Base-by-base conservation (phyloP, 2,329 filamentous ascomycete species). In the Cladophialophora yegresii region DNA sequence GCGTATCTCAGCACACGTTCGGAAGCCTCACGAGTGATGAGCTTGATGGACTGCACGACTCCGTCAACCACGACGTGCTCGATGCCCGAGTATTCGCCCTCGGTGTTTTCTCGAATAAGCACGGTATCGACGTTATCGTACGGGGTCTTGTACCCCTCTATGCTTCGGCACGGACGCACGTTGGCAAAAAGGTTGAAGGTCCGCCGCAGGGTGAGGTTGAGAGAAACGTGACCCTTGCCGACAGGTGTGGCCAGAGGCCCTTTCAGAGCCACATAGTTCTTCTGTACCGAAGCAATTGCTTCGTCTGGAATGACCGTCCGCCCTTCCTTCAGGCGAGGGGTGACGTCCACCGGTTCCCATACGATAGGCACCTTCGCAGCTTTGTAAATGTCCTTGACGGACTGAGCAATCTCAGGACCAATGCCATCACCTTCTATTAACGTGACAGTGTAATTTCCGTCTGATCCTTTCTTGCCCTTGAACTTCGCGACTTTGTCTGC, bases 161-260 rank as follows among this genome's bases (percentile, higher is more conserved):
- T 92, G 70, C 92, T 97, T 77, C 92, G 91, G 88, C 96, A 99
- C 69, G 96, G 95, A 76, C 96, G 93, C 75, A 99, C 86, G 84
- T 99, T 99, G 83, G 95, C 96, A 81, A 99, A 99, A 75, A 99
- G 92, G 85, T 99, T 99, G 85, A 99, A 99, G 70, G 96, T 99
- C 77, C 95, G 90, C 78, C 95, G 93, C 75, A 99, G 92, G 66
- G 95, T 99, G 71, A 99, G 85, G 86, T 99, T 99, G 73, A 99
- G 91, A 64, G 95, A 98, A 78, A 99, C 93, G 83, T 99, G 95
- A 76, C 95, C 95, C 85, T 98, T 99, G 80, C 96, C 95, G 75
- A 99, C 87, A 70, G 95, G 95, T 3, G 95, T 99, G 73, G 96
- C 96, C 71, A 99, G 89, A 74, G 96, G 96, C 70, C 96, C 95